Evolutionary conservation across 2,329 filamentous ascomycete species (phyloP).

Genomic region (Ophiostoma populinum): DNA sequence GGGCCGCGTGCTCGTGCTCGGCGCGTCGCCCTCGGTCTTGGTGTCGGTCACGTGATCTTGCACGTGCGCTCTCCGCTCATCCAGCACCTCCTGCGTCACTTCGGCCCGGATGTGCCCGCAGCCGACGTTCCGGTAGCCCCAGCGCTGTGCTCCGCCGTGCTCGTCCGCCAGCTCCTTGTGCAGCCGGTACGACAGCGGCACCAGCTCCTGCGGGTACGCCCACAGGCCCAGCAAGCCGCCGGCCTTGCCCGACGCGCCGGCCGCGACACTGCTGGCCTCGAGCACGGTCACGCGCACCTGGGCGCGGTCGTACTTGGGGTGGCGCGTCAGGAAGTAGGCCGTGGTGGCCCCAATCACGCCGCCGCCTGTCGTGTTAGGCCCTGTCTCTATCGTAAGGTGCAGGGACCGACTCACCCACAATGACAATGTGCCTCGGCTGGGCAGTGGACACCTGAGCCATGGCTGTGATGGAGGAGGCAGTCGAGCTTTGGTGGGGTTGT

Average conservation of each 20-base stretch:
- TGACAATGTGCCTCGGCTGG: conserved; percentile 18
- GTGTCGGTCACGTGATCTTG: no score
- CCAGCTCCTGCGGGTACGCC: conserved; percentile 75
- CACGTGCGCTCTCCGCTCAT: conserved; percentile 4
- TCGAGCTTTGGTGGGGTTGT: no score
- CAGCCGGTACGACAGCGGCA: conserved; percentile 69
- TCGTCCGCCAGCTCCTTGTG: conserved; percentile 74
- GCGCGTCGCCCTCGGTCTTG: neutral
- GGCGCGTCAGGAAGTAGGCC: conserved; percentile 79
- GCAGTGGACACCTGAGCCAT: conserved; percentile 3
- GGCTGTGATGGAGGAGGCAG: neutral
- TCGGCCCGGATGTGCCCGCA: conserved; percentile 43
- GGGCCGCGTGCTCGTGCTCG: neutral
- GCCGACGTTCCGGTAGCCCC: conserved; percentile 71
- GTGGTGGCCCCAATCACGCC: conserved; percentile 86
- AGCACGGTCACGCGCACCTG: conserved; percentile 69
- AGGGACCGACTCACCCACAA: conserved; percentile 23
- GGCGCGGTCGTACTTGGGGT: conserved; percentile 59
- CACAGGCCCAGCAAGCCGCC: conserved; percentile 79
- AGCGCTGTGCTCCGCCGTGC: conserved; percentile 58
- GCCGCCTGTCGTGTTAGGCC: conserved; percentile 40
- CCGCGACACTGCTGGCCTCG: conserved; percentile 68
- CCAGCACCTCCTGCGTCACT: conserved; percentile 13
- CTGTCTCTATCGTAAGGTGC: conserved; percentile 1
- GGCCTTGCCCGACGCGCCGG: conserved; percentile 89